These are phyloP conservation scores for Chenopodium quinoa DNA, from an alignment of 148 eudicot species.

Conservation along the genomic window DNA sequence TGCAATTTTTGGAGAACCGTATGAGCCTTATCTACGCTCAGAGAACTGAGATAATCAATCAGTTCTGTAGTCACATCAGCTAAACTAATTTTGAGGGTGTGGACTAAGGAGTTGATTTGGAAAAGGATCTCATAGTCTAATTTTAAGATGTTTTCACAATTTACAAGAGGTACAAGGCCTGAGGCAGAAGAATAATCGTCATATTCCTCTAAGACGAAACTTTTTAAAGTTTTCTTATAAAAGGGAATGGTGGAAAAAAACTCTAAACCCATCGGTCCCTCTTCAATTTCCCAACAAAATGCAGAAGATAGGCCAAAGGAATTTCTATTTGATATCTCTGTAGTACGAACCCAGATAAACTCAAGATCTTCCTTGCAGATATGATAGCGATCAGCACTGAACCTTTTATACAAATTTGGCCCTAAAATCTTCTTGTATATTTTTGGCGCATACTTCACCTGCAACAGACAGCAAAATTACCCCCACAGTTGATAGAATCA, in stretches of 20 bases:
- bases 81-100: slow-evolving; percentile 75
- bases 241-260: slow-evolving; percentile 47
- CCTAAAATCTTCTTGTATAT: slow-evolving; percentile 67
- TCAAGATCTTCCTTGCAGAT: slow-evolving; percentile 83
- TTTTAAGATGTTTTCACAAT: slow-evolving; percentile 34
- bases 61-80: slow-evolving; percentile 63
- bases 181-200: slow-evolving; percentile 46
- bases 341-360: slow-evolving; percentile 81
- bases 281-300: slow-evolving; percentile 66
- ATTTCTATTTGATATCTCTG: slow-evolving; percentile 62
- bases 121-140: slow-evolving; percentile 71
- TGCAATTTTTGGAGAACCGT: slow-evolving; percentile 68
- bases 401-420: slow-evolving; percentile 50
- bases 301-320: slow-evolving; percentile 76
- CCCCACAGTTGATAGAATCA: background rate
- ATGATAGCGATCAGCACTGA: slow-evolving; percentile 65
- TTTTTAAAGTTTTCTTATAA: slow-evolving; percentile 44
- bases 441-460: slow-evolving; percentile 89
- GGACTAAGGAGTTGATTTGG: slow-evolving; percentile 90
- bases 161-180: slow-evolving; percentile 75
- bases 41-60: slow-evolving; percentile 49
- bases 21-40: slow-evolving; percentile 47
- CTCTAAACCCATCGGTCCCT: slow-evolving; percentile 40
- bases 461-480: slow-evolving; percentile 13
- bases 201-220: slow-evolving; percentile 45